Conservation (phyloP, 2,329 filamentous ascomycete species). For the Leptographium procerum region DNA sequence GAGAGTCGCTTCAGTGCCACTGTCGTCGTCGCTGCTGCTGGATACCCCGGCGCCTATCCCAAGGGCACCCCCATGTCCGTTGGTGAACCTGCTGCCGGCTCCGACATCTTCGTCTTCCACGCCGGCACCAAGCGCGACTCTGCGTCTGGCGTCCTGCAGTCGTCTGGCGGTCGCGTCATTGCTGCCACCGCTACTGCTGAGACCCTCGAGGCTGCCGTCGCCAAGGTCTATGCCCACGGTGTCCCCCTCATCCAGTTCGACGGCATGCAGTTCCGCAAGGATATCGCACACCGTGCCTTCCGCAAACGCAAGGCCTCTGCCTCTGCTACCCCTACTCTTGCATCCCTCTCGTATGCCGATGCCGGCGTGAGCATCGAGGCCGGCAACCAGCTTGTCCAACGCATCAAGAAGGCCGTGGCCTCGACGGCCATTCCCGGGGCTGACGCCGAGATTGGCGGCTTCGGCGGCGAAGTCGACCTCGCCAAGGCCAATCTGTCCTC, state of each 20-base stretch:
- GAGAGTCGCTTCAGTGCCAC: constrained; percentile 68
- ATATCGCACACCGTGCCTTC: constrained; percentile 75
- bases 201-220: constrained; percentile 70
- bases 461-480: constrained; percentile 79
- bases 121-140: constrained; percentile 66
- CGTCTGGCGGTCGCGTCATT: constrained; percentile 83
- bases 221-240: constrained; percentile 68
- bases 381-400: constrained; percentile 82
- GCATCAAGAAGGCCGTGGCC: constrained; percentile 82
- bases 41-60: constrained; percentile 77
- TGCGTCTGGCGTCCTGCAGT: constrained; percentile 52
- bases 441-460: constrained; percentile 88
- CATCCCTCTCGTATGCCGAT: constrained; percentile 75
- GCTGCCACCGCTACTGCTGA: constrained; percentile 68
- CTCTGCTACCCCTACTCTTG: constrained; percentile 20
- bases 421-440: constrained; percentile 78
- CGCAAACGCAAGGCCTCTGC: constrained; percentile 30
- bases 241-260: constrained; percentile 73
- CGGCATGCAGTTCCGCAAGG: constrained; percentile 82
- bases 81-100: constrained; percentile 28
- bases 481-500: constrained; percentile 60
- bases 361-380: constrained; percentile 92
- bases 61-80: constrained; percentile 60
- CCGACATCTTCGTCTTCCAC: constrained; percentile 71
- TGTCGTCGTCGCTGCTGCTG: constrained; percentile 84